Conservation (phyloP, 2,329 filamentous ascomycete species). For the Polytolypa hystricis region DNA sequence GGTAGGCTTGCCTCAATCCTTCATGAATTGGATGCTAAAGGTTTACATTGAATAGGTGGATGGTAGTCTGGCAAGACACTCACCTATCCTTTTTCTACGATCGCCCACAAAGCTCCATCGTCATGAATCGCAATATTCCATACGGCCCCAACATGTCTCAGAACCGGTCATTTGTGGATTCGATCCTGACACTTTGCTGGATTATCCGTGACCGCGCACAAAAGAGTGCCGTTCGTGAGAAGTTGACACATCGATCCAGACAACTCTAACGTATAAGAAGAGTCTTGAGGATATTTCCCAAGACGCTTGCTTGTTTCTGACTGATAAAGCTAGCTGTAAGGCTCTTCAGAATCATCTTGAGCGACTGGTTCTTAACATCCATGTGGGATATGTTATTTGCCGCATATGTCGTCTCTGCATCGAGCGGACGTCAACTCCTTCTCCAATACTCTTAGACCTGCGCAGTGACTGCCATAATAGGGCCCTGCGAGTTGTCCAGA, state of each 20-base stretch:
- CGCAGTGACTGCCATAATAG: not conserved
- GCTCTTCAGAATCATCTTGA: not conserved
- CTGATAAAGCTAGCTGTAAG: not conserved
- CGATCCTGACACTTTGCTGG: not conserved
- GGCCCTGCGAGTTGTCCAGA: not conserved
- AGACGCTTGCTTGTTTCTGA: not conserved
- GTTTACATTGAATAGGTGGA: not conserved
- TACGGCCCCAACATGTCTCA: no score
- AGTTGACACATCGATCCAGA: not conserved
- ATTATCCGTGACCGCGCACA: not conserved
- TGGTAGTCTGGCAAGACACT: not conserved
- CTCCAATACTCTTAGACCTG: not conserved
- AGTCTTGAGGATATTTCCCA: not conserved
- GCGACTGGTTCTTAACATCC: not conserved
- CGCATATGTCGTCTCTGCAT: not conserved
- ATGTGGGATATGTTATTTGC: not conserved
- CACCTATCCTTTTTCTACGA: conserved; percentile 1
- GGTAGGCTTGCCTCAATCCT: not conserved
- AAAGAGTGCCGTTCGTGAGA: not conserved
- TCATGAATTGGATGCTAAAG: not conserved
- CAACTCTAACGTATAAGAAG: no score
- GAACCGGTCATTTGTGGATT: no score
- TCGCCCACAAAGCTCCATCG: no score
- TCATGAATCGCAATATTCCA: no score
- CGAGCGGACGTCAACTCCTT: not conserved